Conservation (phyloP, 768 basidiomycete species). For the Mycena vulgaris region DNA sequence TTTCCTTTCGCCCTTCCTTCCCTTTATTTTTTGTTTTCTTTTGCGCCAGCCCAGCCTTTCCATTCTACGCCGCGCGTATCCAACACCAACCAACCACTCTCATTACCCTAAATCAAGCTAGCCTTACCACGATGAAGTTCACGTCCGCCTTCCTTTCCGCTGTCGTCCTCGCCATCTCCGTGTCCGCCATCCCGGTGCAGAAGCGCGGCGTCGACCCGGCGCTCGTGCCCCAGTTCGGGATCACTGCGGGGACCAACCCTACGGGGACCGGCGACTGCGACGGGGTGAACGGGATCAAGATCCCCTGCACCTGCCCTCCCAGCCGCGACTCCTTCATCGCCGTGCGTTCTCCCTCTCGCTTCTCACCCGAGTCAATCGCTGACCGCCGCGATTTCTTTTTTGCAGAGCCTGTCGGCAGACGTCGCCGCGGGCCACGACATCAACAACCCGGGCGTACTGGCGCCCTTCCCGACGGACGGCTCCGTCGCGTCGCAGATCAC, state of each 20-base stretch:
- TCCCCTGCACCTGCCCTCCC: constrained; percentile 81
- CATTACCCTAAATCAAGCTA: too few relatives aligned
- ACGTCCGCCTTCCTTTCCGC: too few relatives aligned
- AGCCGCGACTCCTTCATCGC: constrained; percentile 55
- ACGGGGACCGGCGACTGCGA: neutral
- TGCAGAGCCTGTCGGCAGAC: constrained; percentile 66
- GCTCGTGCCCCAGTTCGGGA: neutral
- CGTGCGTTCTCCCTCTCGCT: neutral
- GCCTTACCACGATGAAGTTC: neutral
- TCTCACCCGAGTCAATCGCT: neutral
- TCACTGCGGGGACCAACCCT: neutral
- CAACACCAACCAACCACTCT: too few relatives aligned
- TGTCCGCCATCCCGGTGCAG: neutral
- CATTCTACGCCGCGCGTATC: too few relatives aligned
- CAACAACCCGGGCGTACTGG: constrained; percentile 72
- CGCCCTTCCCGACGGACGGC: constrained; percentile 76
- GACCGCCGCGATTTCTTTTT: neutral
- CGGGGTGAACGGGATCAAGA: constrained; percentile 62
- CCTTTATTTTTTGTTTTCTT: too few relatives aligned
- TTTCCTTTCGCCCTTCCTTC: too few relatives aligned
- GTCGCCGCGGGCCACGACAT: constrained; percentile 74
- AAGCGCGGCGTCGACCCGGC: neutral
- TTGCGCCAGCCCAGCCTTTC: too few relatives aligned
- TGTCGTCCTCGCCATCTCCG: too few relatives aligned
- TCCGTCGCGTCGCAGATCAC: constrained; percentile 66